These are phyloP conservation scores for Eucalyptus lansdowneana DNA, from an alignment of 345 rosid genomes.

Conservation along the genomic window DNA sequence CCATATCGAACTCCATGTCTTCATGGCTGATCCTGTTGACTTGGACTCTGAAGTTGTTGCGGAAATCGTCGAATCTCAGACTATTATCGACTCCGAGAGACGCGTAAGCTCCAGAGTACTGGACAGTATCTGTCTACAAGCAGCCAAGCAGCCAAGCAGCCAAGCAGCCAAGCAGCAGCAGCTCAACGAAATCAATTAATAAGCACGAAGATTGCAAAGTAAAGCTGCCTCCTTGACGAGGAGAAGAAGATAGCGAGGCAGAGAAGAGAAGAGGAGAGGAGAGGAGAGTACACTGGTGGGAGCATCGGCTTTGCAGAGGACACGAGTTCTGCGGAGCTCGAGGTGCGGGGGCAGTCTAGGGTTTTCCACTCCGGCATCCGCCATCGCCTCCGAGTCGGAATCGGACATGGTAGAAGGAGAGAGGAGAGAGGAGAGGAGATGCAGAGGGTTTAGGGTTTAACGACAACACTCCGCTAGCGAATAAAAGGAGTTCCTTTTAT, in stretches of 20 bases:
- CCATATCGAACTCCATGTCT: conserved; percentile 79
- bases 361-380: not conserved
- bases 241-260: not conserved
- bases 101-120: conserved; percentile 81
- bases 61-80: conserved; percentile 31
- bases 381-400: not conserved
- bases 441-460: conserved; percentile 9
- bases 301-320: conserved; percentile 56
- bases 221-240: too few relatives aligned
- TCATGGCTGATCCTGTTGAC: conserved; percentile 31
- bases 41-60: conserved; percentile 45
- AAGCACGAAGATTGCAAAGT: not conserved
- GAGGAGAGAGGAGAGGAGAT: not conserved
- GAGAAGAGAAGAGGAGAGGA: not conserved
- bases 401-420: not conserved
- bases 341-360: conserved; percentile 64
- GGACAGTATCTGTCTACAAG: conserved; percentile 47
- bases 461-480: not conserved
- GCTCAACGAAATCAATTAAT: too few relatives aligned
- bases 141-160: conserved; percentile 8
- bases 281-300: conserved; percentile 47
- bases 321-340: conserved; percentile 55
- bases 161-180: too few relatives aligned
- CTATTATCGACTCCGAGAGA: conserved; percentile 65
- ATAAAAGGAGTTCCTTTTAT: not conserved